Conservation (phyloP, 2,329 filamentous ascomycete genomes). For the Boeremia lycopersici region DNA sequence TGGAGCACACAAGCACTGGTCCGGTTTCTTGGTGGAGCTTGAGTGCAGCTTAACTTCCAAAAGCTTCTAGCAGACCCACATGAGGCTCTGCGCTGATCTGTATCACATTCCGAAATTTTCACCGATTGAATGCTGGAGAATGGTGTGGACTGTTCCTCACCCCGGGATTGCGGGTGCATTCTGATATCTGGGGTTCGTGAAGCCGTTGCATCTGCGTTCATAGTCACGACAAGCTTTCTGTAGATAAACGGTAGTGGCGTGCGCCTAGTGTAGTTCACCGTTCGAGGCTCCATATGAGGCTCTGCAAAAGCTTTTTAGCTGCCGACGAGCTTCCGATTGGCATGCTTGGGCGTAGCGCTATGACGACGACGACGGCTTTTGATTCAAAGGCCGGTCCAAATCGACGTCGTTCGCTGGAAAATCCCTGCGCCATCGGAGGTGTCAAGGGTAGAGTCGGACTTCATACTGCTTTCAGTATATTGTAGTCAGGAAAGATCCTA, state of each 20-base stretch:
- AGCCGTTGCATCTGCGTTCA: background rate
- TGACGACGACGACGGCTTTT: slow-evolving; percentile 10
- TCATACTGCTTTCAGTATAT: slow-evolving; percentile 12
- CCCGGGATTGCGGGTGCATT: background rate
- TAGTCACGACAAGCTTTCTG: slow-evolving; percentile 10
- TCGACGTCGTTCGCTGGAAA: slow-evolving; percentile 2
- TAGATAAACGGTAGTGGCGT: slow-evolving; percentile 20
- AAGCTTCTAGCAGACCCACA: slow-evolving; percentile 41
- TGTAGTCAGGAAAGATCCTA: slow-evolving; percentile 8
- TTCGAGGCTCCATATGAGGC: slow-evolving; percentile 5
- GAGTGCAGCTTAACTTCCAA: slow-evolving; percentile 28
- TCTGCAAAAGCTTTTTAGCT: slow-evolving; percentile 17
- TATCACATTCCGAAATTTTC: slow-evolving; percentile 22
- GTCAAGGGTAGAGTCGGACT: slow-evolving; percentile 9
- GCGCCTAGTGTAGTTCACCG: slow-evolving; percentile 6
- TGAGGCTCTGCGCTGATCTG: slow-evolving; percentile 33
- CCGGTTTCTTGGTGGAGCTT: slow-evolving; percentile 36
- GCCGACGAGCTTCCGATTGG: slow-evolving; percentile 11
- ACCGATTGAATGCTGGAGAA: slow-evolving; percentile 20
- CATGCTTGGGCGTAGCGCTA: slow-evolving; percentile 9
- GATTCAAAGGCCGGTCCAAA: slow-evolving; percentile 15
- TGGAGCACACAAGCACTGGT: slow-evolving; percentile 31
- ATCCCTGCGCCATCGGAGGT: slow-evolving; percentile 13
- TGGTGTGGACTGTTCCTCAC: slow-evolving; percentile 8
- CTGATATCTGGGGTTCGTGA: background rate